phyloP scores from a whole-genome alignment of 140 eudicot species.

The Stevia rebaudiana region DNA sequence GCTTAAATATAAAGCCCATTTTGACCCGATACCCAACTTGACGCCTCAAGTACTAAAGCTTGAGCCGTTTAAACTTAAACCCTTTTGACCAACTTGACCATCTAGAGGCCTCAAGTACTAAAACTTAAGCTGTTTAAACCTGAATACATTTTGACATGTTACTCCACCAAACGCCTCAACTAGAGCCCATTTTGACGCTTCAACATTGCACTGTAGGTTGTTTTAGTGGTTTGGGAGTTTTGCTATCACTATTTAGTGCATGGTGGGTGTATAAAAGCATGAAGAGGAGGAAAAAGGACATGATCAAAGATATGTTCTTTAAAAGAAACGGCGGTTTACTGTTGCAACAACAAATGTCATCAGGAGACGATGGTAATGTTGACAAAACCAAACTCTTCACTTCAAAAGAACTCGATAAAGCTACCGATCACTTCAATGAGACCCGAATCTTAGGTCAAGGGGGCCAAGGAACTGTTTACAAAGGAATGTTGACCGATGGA shows the following conservation, averaged over 20 bases:
- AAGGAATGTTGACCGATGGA: constrained; percentile 17
- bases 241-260: constrained; percentile 2
- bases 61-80: not conserved
- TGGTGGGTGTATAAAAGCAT: constrained; percentile 16
- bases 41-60: too few species aligned
- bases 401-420: constrained; percentile 16
- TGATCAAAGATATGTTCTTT: constrained; percentile 11
- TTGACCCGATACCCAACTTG: too few species aligned
- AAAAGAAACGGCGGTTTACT: constrained; percentile 16
- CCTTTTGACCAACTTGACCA: too few species aligned
- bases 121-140: too few species aligned
- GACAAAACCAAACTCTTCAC: constrained; percentile 19
- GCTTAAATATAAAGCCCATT: too few species aligned
- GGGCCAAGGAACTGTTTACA: constrained; percentile 16
- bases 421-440: constrained; percentile 17
- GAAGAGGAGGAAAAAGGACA: constrained; percentile 9
- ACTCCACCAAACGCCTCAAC: not conserved
- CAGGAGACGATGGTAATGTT: constrained; percentile 5
- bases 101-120: too few species aligned
- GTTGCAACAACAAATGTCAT: constrained; percentile 11
- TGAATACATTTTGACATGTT: not conserved
- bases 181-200: not conserved
- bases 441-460: constrained; percentile 17
- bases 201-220: constrained; percentile 5
- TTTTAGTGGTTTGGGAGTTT: constrained; percentile 18